Base-by-base conservation (phyloP, 1,284 basidiomycete genomes). In the Hypsizygus ulmarius region DNA sequence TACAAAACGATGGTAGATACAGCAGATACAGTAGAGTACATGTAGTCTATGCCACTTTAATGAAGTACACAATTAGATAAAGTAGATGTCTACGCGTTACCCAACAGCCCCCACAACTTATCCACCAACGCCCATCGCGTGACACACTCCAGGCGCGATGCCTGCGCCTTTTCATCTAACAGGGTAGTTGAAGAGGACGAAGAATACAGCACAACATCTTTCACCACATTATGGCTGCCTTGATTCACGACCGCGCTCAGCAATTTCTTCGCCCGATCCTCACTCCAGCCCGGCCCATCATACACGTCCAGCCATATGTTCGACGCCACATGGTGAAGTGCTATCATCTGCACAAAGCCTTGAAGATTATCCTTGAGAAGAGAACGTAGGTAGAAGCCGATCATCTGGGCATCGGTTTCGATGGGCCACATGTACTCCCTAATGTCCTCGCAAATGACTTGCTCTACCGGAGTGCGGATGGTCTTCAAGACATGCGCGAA, bases 271-370 rank as follows among this genome's bases (percentile, higher is more conserved):
- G 76, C 73, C 11, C 67, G 64, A 29, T 75, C 75, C 50, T 78
- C 73, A 4, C 59, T 59, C 40, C 49, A 55, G 11, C 45, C 52
- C 0, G 38, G 52, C 2, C 56, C 56, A 28, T 54, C 57, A 15
- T 53, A 51, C 27, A 84, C 58, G 61, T 88, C 86, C 2, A 68
- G 71, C 91, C 91, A 94, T 33, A 93, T 79, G 53, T 75, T 82
- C 38, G 73, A 76, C 5, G 90, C 82, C 16, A 96, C 65, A 60
- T 97, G 93, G 62, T 94, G 90, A 3, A 88, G 58, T 0, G 90
- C 92, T 3, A 96, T 65, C 39, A 81, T 67, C 45, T 79, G 75
- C 52, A 93, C 60, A 62, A 96, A 87, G 0, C 78, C 85, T 3
- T 77, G 70, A 5, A 78, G 57, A 39, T 69, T 62, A 36, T 67